A percentile compares a stretch with the other conserved stretches of the same genome.
Evolutionary conservation across 2,329 filamentous ascomycete species (phyloP).

Genomic region (Zasmidium cellare): DNA sequence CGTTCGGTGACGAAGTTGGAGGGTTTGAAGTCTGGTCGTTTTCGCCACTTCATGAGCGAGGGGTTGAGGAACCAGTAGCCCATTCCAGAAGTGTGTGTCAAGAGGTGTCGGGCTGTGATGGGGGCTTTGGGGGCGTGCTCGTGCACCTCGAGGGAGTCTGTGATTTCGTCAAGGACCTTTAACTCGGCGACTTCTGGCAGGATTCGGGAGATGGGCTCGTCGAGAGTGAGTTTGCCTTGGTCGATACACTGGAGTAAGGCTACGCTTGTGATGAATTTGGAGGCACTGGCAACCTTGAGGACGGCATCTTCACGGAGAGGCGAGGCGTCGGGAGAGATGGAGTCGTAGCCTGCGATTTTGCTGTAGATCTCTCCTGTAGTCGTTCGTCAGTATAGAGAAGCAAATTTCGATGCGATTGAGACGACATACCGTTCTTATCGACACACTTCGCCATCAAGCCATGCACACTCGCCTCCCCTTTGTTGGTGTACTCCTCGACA

Average conservation of each 20-base stretch:
- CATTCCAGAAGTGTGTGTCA: conserved; percentile 51
- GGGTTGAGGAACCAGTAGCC: conserved; percentile 47
- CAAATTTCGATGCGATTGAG: too few species aligned
- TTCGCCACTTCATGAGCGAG: conserved; percentile 25
- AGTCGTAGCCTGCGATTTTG: conserved; percentile 21
- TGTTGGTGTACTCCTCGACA: conserved; percentile 2
- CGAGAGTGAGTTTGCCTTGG: conserved; percentile 47
- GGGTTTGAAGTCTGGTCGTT: conserved; percentile 20
- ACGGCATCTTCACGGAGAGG: conserved; percentile 31
- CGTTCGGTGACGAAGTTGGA: conserved; percentile 40
- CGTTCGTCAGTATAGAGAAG: too few species aligned
- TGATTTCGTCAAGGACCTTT: conserved; percentile 17
- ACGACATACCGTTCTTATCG: conserved; percentile 8
- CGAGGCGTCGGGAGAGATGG: conserved; percentile 13
- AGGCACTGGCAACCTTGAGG: conserved; percentile 36
- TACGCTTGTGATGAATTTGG: conserved; percentile 53
- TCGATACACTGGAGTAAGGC: conserved; percentile 57
- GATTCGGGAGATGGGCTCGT: conserved; percentile 46
- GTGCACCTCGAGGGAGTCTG: background rate
- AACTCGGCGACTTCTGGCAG: conserved; percentile 48
- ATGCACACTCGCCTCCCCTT: conserved; percentile 7
- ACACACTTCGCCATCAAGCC: conserved; percentile 12
- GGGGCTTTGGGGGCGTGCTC: conserved; percentile 1
- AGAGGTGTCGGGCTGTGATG: conserved; percentile 38
- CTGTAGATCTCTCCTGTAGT: conserved; percentile 12